A percentile compares a stretch with the other conserved stretches of the same genome.
Conservation (phyloP, 495 filamentous ascomycete species). For the Hyaloscypha bicolor region DNA sequence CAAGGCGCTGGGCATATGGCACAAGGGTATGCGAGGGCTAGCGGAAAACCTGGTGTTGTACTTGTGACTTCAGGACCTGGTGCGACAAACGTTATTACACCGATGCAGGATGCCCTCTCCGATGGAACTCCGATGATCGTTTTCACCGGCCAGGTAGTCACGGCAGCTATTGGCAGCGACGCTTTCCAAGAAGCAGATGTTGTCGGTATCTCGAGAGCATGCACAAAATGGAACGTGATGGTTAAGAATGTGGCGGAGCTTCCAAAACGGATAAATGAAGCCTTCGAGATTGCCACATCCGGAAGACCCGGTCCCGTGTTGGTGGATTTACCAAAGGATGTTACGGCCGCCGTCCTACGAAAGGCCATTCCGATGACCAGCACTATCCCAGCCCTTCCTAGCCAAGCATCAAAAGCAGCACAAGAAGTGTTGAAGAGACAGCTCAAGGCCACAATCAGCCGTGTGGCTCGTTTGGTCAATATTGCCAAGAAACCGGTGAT, state of each 20-base stretch:
- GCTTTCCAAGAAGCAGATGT: conserved; percentile 83
- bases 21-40: conserved; percentile 74
- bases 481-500: conserved; percentile 76
- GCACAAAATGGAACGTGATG: conserved; percentile 89
- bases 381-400: conserved; percentile 65
- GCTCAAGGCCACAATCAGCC: conserved; percentile 59
- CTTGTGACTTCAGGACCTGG: conserved; percentile 79
- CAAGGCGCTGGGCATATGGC: conserved; percentile 85
- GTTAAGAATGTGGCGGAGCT: conserved; percentile 77
- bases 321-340: conserved; percentile 79
- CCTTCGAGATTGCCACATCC: conserved; percentile 81
- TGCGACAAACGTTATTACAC: conserved; percentile 78
- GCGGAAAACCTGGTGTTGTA: conserved; percentile 75
- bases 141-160: conserved; percentile 76
- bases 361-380: conserved; percentile 70
- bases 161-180: conserved; percentile 73
- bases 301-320: conserved; percentile 78
- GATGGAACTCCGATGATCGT: conserved; percentile 81
- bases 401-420: conserved; percentile 69
- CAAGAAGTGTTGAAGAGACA: conserved; percentile 56
- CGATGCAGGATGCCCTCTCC: conserved; percentile 77
- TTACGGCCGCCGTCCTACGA: conserved; percentile 66
- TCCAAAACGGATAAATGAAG: conserved; percentile 78
- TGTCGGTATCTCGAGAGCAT: conserved; percentile 73
- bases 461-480: conserved; percentile 70